These are phyloP conservation scores for Vigna unguiculata DNA, from an alignment of 306 rosid species.

Conservation along the genomic window DNA sequence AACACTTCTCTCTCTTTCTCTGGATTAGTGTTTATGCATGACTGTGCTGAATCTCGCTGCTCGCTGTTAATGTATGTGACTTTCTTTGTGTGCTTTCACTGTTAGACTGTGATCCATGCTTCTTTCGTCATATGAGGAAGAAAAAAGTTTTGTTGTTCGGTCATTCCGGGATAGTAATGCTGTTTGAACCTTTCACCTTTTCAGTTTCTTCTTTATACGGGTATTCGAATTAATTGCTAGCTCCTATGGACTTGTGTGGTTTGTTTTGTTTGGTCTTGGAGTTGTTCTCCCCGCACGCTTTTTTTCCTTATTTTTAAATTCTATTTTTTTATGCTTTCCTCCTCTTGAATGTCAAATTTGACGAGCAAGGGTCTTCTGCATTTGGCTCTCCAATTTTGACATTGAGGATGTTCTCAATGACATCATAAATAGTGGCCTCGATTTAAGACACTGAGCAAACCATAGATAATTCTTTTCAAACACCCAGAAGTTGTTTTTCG, in stretches of 20 bases:
- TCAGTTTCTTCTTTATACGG: constrained; percentile 40
- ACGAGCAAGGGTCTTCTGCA: constrained; percentile 40
- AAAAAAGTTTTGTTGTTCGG: constrained; percentile 21
- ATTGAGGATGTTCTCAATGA: constrained; percentile 50
- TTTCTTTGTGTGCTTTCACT: constrained; percentile 42
- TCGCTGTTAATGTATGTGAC: constrained; percentile 15
- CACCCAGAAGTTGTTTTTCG: neutral
- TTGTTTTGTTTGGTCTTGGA: constrained; percentile 47
- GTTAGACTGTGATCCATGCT: constrained; percentile 48
- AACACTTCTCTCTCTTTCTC: constrained; percentile 32
- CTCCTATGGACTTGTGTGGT: constrained; percentile 41
- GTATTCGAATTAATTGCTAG: constrained; percentile 15
- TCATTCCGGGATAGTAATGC: constrained; percentile 44
- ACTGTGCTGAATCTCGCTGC: constrained; percentile 19
- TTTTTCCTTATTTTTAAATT: constrained; percentile 12
- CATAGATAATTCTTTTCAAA: constrained; percentile 16
- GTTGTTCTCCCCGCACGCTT: constrained; percentile 32
- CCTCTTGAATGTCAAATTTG: constrained; percentile 44
- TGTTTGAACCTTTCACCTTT: constrained; percentile 46
- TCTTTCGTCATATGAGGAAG: constrained; percentile 34
- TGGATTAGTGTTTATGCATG: constrained; percentile 31
- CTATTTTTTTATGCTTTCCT: constrained; percentile 16
- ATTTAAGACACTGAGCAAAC: constrained; percentile 38
- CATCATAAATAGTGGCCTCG: constrained; percentile 52
- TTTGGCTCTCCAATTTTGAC: constrained; percentile 59